A percentile compares a stretch with the other conserved stretches of the same genome.
phyloP scores from a whole-genome alignment of 768 basidiomycete genomes.

The Boletales sp. region DNA sequence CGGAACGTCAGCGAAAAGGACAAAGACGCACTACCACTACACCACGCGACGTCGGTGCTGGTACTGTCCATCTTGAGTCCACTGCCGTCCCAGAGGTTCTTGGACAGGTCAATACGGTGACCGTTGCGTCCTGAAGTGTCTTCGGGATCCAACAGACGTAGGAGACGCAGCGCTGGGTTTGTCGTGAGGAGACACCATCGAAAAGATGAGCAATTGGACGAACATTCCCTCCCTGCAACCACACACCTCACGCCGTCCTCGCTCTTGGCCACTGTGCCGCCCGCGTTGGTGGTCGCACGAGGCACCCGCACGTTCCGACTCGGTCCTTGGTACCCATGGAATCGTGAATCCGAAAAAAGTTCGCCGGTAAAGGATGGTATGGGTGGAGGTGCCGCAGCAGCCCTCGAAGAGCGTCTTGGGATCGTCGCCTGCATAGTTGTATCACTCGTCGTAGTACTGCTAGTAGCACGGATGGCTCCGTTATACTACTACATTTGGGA shows the following conservation, averaged over 20 bases:
- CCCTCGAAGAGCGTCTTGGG: slow-evolving; percentile 27
- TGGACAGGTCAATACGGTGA: slow-evolving; percentile 64
- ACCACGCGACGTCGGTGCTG: slow-evolving; percentile 82
- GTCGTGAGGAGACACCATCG: slow-evolving; percentile 5
- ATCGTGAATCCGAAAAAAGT: slow-evolving; percentile 40
- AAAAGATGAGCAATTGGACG: slow-evolving; percentile 18
- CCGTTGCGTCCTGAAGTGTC: slow-evolving; percentile 52
- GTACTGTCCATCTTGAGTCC: slow-evolving; percentile 77
- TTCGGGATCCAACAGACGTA: slow-evolving; percentile 53
- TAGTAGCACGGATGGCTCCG: no score
- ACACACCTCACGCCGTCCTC: slow-evolving; percentile 67
- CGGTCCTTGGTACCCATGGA: slow-evolving; percentile 43
- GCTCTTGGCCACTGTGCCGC: slow-evolving; percentile 63
- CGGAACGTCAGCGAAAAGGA: not conserved
- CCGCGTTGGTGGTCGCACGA: slow-evolving; percentile 58
- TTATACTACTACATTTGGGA: slow-evolving; percentile 4
- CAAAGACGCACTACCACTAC: slow-evolving; percentile 52
- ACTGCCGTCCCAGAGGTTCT: slow-evolving; percentile 76
- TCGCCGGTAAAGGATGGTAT: slow-evolving; percentile 19
- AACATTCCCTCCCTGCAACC: slow-evolving; percentile 79
- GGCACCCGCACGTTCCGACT: slow-evolving; percentile 55
- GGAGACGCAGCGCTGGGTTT: slow-evolving; percentile 51
- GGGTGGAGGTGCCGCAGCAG: slow-evolving; percentile 1
- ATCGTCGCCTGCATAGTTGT: slow-evolving; percentile 22
- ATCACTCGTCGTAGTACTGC: no score